These are phyloP conservation scores for Mimosa pudica DNA, from an alignment of 306 rosid species.

Conservation along the genomic window DNA sequence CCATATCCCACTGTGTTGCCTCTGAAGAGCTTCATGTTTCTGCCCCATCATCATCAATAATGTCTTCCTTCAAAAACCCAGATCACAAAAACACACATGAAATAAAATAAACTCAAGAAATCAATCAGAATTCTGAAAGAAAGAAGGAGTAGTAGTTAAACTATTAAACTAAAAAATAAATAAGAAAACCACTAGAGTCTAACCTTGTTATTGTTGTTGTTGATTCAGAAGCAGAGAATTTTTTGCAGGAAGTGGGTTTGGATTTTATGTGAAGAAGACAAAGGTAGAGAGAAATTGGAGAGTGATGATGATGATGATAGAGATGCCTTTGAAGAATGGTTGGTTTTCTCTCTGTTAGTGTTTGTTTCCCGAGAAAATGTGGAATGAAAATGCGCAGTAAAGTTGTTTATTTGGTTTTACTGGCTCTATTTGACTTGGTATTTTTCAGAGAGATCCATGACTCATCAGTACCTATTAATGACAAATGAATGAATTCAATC, in stretches of 20 bases:
- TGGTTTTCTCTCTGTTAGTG: slow-evolving; percentile 33
- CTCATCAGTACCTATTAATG: neutral
- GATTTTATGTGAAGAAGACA: slow-evolving; percentile 29
- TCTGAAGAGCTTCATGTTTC: slow-evolving; percentile 46
- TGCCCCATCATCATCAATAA: slow-evolving; percentile 57
- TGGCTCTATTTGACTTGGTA: slow-evolving; percentile 15
- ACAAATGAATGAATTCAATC: neutral
- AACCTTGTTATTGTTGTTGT: slow-evolving; percentile 42
- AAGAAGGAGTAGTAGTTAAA: neutral
- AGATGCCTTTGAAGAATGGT: slow-evolving; percentile 33
- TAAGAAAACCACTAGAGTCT: slow-evolving; percentile 8
- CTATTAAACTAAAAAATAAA: neutral
- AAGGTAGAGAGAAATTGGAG: slow-evolving; percentile 41
- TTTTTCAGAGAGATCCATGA: neutral
- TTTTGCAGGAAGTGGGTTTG: slow-evolving; percentile 18
- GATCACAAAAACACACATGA: slow-evolving; percentile 12
- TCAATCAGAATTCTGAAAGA: slow-evolving; percentile 3
- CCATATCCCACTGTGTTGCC: slow-evolving; percentile 74
- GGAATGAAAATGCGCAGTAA: slow-evolving; percentile 15
- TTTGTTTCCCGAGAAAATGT: slow-evolving; percentile 3
- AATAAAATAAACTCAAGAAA: neutral
- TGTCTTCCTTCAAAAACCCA: slow-evolving; percentile 44
- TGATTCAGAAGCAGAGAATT: slow-evolving; percentile 41
- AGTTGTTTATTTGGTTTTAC: slow-evolving; percentile 2
- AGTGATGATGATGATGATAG: neutral